Percentiles rank a stretch among this genome's conserved stretches.
phyloP scores from a whole-genome alignment of 78 protist species.

The Emiliania huxleyi region DNA sequence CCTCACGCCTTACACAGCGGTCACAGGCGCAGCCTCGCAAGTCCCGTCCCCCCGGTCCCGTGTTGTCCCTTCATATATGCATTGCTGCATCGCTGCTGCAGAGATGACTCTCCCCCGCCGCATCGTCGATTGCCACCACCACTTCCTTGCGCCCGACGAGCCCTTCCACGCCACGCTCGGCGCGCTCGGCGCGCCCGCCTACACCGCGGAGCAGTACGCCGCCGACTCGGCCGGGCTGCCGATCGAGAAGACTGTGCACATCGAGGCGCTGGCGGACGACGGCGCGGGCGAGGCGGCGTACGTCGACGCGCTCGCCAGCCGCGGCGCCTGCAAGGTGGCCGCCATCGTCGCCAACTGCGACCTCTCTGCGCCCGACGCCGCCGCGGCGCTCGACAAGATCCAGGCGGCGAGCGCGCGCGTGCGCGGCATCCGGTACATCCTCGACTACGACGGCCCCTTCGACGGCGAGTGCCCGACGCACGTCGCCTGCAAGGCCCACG shows the following conservation, averaged over 20 bases:
- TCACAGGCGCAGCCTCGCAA: no score
- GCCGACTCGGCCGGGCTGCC: neutral
- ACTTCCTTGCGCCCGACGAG: neutral
- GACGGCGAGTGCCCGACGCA: neutral
- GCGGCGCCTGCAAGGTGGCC: neutral
- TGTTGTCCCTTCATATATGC: no score
- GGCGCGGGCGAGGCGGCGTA: neutral
- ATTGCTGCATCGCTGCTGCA: no score
- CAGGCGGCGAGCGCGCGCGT: neutral
- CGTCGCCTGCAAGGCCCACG: neutral
- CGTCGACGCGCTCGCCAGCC: neutral
- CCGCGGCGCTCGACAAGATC: neutral
- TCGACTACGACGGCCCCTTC: neutral
- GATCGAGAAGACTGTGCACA: neutral
- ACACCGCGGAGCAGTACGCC: neutral
- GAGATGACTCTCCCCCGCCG: neutral
- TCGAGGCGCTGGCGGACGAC: neutral
- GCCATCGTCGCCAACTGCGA: neutral
- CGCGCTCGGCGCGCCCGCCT: neutral
- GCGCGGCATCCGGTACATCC: constrained; percentile 2
- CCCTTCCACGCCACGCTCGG: neutral
- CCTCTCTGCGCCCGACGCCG: neutral
- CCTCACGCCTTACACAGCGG: no score
- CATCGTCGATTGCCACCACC: neutral
- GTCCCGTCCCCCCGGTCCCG: no score